Percentiles rank a stretch among this genome's conserved stretches.
Evolutionary conservation across 106 monocot genomes (phyloP).

Genomic region (Amphibolis antarctica): DNA sequence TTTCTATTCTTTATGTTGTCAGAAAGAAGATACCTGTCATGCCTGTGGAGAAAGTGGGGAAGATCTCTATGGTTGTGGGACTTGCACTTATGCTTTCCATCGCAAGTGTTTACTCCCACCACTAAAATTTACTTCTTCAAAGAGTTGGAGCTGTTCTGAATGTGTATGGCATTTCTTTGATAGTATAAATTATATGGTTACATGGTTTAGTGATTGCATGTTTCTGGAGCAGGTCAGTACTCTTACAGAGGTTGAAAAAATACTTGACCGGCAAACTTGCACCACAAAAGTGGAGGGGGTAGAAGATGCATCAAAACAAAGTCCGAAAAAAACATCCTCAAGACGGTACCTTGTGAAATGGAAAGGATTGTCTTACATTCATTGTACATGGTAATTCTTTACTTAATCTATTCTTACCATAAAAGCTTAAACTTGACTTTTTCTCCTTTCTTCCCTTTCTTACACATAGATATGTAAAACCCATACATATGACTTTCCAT

Average conservation of each 20-base stretch:
- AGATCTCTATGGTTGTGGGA: slow-evolving; percentile 48
- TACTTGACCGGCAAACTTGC: slow-evolving; percentile 66
- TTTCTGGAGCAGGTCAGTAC: slow-evolving; percentile 51
- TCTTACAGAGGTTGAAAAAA: slow-evolving; percentile 73
- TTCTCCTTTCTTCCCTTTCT: too few species aligned
- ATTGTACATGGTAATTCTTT: slow-evolving; percentile 68
- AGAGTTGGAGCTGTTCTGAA: slow-evolving; percentile 85
- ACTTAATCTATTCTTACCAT: not conserved
- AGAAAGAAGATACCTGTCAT: slow-evolving; percentile 81
- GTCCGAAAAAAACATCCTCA: slow-evolving; percentile 30
- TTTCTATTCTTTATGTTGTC: not conserved
- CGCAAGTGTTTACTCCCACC: slow-evolving; percentile 63
- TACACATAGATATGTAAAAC: too few species aligned
- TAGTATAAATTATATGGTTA: not conserved
- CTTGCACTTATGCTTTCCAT: slow-evolving; percentile 84
- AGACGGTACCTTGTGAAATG: slow-evolving; percentile 92
- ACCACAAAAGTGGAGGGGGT: slow-evolving; percentile 22
- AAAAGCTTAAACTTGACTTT: too few species aligned
- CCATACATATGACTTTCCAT: too few species aligned
- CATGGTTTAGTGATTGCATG: not conserved
- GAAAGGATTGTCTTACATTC: slow-evolving; percentile 91
- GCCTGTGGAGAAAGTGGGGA: slow-evolving; percentile 62
- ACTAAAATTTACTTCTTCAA: slow-evolving; percentile 25
- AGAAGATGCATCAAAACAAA: slow-evolving; percentile 27
- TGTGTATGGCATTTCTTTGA: slow-evolving; percentile 50